Percentiles rank a stretch among this genome's conserved stretches.
These are phyloP conservation scores for Plasmodium vivax DNA, from an alignment of 169 alveolate genomes.

Conservation along the genomic window DNA sequence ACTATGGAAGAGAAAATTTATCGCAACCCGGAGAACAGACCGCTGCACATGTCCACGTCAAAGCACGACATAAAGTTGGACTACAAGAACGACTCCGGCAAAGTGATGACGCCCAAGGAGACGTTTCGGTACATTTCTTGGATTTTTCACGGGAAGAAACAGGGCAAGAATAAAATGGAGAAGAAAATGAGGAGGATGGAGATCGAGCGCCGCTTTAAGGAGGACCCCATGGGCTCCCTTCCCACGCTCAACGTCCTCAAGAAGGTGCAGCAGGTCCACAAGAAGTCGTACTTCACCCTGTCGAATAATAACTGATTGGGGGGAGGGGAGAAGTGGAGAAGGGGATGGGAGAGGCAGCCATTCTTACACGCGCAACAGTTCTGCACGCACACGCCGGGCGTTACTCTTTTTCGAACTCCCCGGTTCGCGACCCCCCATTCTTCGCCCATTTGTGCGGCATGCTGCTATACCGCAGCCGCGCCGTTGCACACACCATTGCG, in stretches of 20 bases:
- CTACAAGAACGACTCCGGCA: conserved; percentile 81
- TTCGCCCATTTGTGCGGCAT: neutral
- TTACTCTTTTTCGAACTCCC: neutral
- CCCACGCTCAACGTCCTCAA: conserved; percentile 84
- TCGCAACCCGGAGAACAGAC: conserved; percentile 74
- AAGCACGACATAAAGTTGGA: conserved; percentile 79
- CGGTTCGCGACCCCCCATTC: neutral
- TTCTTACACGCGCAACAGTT: neutral
- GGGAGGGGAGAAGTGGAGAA: neutral
- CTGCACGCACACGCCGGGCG: neutral
- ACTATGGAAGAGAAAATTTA: conserved; percentile 71
- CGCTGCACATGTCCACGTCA: conserved; percentile 65
- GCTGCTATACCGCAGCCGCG: neutral
- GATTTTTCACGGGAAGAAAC: conserved; percentile 85
- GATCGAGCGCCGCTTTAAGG: conserved; percentile 76
- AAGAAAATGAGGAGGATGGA: conserved; percentile 80
- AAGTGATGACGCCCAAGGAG: conserved; percentile 85
- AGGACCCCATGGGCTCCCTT: conserved; percentile 81
- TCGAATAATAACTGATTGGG: conserved; percentile 22
- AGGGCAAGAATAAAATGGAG: conserved; percentile 84
- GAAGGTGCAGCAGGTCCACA: conserved; percentile 78
- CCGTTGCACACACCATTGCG: neutral
- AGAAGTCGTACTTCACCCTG: conserved; percentile 77
- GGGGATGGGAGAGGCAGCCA: neutral
- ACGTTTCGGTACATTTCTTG: conserved; percentile 83